phyloP scores from a whole-genome alignment of 2,329 filamentous ascomycete genomes.

The Penicillium capsulatum region DNA sequence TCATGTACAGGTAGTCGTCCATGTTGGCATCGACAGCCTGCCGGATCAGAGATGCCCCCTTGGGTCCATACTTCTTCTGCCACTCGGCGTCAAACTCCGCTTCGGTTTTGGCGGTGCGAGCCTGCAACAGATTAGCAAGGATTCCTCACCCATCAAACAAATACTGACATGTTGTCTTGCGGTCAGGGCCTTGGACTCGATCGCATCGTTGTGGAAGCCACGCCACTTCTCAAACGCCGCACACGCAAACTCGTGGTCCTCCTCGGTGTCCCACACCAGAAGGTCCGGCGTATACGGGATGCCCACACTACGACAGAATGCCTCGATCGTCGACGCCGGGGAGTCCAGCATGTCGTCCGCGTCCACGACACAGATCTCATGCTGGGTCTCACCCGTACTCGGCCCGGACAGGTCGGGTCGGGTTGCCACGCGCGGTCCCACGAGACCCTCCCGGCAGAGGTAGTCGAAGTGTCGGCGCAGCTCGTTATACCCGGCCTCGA shows the following conservation, averaged over 20 bases:
- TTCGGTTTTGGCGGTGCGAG: slow-evolving; percentile 41
- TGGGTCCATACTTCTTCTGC: slow-evolving; percentile 57
- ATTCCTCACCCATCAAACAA: background rate
- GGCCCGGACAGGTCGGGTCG: slow-evolving; percentile 24
- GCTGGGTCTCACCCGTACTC: slow-evolving; percentile 32
- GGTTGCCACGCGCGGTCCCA: slow-evolving; percentile 63
- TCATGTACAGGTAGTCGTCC: slow-evolving; percentile 60
- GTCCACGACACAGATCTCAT: slow-evolving; percentile 80
- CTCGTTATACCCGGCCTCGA: slow-evolving; percentile 87
- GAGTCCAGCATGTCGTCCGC: slow-evolving; percentile 90
- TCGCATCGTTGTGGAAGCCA: slow-evolving; percentile 93
- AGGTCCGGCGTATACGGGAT: slow-evolving; percentile 72
- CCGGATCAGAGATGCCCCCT: slow-evolving; percentile 56
- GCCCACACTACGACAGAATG: slow-evolving; percentile 77
- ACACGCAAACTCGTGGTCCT: slow-evolving; percentile 64
- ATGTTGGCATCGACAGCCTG: slow-evolving; percentile 58
- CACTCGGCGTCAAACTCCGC: slow-evolving; percentile 58
- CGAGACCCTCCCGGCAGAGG: slow-evolving; percentile 62
- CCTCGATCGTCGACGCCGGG: slow-evolving; percentile 68
- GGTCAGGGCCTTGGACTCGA: slow-evolving; percentile 72
- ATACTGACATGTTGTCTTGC: slow-evolving; percentile 48
- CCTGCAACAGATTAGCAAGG: slow-evolving; percentile 12
- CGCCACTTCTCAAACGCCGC: slow-evolving; percentile 92
- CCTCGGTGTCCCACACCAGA: slow-evolving; percentile 77
- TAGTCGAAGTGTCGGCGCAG: slow-evolving; percentile 84